Conservation (phyloP, 805 yeast genomes). For the Pichia phayaonensis region DNA sequence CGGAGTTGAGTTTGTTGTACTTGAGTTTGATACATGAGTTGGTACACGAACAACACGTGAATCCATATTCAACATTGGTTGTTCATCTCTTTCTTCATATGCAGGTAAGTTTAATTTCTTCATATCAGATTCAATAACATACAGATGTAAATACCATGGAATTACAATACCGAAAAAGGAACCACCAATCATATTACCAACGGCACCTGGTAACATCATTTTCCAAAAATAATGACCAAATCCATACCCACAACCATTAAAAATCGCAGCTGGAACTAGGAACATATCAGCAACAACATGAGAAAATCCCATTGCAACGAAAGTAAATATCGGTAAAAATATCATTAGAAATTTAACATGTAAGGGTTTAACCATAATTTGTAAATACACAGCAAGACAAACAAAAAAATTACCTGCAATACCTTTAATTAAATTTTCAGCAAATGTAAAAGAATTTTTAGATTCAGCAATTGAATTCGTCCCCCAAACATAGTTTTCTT, state of each 20-base stretch:
- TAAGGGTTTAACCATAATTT: constrained; percentile 68
- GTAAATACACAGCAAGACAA: constrained; percentile 66
- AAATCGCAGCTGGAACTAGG: constrained; percentile 54
- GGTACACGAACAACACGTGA: constrained; percentile 60
- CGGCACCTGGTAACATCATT: constrained; percentile 55
- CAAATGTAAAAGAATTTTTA: constrained; percentile 41
- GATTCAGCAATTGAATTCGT: constrained; percentile 39
- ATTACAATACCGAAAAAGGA: constrained; percentile 51
- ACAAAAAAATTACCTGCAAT: constrained; percentile 76
- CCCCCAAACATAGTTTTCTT: constrained; percentile 37
- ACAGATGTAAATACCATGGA: constrained; percentile 68
- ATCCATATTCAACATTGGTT: constrained; percentile 69
- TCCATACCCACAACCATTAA: constrained; percentile 56
- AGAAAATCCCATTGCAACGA: constrained; percentile 71
- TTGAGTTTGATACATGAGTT: constrained; percentile 1
- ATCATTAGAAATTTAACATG: constrained; percentile 67
- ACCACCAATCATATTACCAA: constrained; percentile 83
- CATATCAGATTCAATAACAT: constrained; percentile 67
- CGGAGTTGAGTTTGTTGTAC: neutral
- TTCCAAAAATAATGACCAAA: constrained; percentile 69
- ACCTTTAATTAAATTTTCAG: constrained; percentile 59
- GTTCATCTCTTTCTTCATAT: constrained; percentile 71
- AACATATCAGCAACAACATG: constrained; percentile 84
- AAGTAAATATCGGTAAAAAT: constrained; percentile 63
- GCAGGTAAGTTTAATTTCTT: constrained; percentile 53